These are phyloP conservation scores for Spiromastix sp. DNA, from an alignment of 2,329 filamentous ascomycete species.

Conservation along the genomic window DNA sequence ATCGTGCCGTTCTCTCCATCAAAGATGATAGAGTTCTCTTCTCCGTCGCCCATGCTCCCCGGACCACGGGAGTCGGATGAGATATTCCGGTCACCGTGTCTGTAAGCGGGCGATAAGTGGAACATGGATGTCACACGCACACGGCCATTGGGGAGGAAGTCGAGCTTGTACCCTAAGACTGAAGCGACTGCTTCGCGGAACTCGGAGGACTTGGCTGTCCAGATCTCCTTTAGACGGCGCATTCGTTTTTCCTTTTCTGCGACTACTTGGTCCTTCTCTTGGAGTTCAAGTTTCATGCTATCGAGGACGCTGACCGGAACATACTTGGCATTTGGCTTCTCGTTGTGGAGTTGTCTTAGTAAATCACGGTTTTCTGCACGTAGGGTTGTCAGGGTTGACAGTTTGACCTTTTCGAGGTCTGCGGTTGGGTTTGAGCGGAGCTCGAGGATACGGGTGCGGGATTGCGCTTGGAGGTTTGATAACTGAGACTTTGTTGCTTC, in stretches of 20 bases:
- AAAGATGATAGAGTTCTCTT: conserved; percentile 60
- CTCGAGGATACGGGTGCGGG: conserved; percentile 71
- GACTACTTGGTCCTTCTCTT: conserved; percentile 59
- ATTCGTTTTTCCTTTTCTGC: conserved; percentile 68
- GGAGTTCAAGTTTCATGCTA: conserved; percentile 63
- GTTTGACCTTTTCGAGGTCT: conserved; percentile 73
- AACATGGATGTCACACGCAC: conserved; percentile 85
- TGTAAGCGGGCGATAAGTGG: conserved; percentile 50
- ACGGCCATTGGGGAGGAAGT: conserved; percentile 94
- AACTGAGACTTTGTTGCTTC: conserved; percentile 65
- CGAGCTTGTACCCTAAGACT: conserved; percentile 86
- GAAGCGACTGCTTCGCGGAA: conserved; percentile 92
- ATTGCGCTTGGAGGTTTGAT: conserved; percentile 52
- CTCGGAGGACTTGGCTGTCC: conserved; percentile 79
- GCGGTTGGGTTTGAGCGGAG: conserved; percentile 88
- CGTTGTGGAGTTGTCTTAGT: conserved; percentile 56
- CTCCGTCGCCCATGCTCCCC: conserved; percentile 35
- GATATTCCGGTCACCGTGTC: conserved; percentile 35
- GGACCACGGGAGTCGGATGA: conserved; percentile 48
- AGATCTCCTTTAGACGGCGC: conserved; percentile 82
- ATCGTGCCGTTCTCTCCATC: conserved; percentile 92
- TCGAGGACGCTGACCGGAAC: conserved; percentile 71
- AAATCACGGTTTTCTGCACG: conserved; percentile 77
- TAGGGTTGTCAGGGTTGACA: conserved; percentile 64
- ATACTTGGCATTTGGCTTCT: conserved; percentile 42